phyloP scores from a whole-genome alignment of 2,329 filamentous ascomycete species.

The Cladophialophora yegresii region DNA sequence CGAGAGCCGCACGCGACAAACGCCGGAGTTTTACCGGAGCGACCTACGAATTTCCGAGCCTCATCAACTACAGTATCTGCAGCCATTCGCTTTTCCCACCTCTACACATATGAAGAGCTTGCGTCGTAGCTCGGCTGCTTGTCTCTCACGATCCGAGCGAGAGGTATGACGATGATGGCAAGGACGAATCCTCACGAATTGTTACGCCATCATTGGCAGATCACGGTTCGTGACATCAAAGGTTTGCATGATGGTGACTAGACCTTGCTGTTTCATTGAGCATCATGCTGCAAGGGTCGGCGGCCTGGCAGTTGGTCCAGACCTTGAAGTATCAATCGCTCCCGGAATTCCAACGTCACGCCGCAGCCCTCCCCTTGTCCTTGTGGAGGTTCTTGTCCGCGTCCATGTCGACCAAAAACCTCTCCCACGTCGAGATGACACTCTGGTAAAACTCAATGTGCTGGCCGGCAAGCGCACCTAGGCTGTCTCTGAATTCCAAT shows the following conservation, averaged over 20 bases:
- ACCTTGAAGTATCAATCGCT: background rate
- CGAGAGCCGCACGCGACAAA: background rate
- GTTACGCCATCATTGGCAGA: background rate
- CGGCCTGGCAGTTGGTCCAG: background rate
- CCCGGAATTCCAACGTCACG: slow-evolving; percentile 9
- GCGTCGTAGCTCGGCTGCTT: too few relatives aligned
- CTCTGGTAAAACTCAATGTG: slow-evolving; percentile 84
- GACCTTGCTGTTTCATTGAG: background rate
- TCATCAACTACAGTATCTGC: too few relatives aligned
- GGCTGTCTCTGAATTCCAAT: slow-evolving; percentile 82
- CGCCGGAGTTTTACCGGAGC: background rate
- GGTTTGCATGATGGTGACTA: background rate
- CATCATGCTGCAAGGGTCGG: background rate
- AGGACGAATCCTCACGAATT: too few relatives aligned
- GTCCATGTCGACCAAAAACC: slow-evolving; percentile 86
- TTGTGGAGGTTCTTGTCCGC: slow-evolving; percentile 50
- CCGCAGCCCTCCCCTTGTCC: slow-evolving; percentile 30
- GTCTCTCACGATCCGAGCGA: too few relatives aligned
- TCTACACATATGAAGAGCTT: too few relatives aligned
- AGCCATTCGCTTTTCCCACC: too few relatives aligned
- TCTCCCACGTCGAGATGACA: slow-evolving; percentile 82
- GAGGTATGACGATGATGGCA: too few relatives aligned
- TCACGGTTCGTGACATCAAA: background rate
- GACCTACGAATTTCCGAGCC: too few relatives aligned
- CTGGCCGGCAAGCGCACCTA: slow-evolving; percentile 78